A percentile compares a stretch with the other conserved stretches of the same genome.
Evolutionary conservation across 192 early-diverging fungal genomes (phyloP).

Genomic region (Coemansia sp.): DNA sequence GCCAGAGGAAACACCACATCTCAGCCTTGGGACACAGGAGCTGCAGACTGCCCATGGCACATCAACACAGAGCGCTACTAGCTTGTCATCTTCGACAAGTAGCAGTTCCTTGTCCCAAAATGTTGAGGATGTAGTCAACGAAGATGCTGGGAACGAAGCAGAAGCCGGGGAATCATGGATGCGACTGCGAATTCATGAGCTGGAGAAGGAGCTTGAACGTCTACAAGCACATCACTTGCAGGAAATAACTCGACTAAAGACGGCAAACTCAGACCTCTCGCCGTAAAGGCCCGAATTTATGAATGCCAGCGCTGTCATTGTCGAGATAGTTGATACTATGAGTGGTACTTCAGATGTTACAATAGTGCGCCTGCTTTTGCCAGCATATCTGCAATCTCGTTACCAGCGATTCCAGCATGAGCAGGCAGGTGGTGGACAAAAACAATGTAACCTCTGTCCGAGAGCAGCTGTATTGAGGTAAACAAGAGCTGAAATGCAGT

Average conservation of each 20-base stretch:
- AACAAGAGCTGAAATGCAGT: constrained; percentile 28
- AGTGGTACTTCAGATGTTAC: neutral
- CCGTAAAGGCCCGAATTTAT: neutral
- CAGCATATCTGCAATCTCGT: constrained; percentile 46
- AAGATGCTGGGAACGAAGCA: constrained; percentile 22
- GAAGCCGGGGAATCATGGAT: constrained; percentile 34
- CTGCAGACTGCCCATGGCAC: neutral
- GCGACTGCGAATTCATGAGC: constrained; percentile 22
- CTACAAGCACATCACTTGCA: neutral
- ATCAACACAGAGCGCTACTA: neutral
- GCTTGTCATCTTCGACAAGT: neutral
- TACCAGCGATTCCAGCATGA: constrained; percentile 39
- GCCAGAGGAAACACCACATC: neutral
- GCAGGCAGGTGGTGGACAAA: constrained; percentile 48
- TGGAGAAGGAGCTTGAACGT: constrained; percentile 27
- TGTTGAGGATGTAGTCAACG: constrained; percentile 11
- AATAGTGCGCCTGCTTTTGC: constrained; percentile 49
- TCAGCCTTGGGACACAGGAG: neutral
- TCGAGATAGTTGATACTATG: neutral
- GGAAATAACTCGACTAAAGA: constrained; percentile 1
- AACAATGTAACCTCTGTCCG: constrained; percentile 21
- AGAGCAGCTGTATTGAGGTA: constrained; percentile 7
- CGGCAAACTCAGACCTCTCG: neutral
- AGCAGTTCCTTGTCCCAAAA: neutral
- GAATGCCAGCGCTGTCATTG: neutral